Evolutionary conservation across 2,329 filamentous ascomycete genomes (phyloP).

Genomic region (Xylariaceae sp.): DNA sequence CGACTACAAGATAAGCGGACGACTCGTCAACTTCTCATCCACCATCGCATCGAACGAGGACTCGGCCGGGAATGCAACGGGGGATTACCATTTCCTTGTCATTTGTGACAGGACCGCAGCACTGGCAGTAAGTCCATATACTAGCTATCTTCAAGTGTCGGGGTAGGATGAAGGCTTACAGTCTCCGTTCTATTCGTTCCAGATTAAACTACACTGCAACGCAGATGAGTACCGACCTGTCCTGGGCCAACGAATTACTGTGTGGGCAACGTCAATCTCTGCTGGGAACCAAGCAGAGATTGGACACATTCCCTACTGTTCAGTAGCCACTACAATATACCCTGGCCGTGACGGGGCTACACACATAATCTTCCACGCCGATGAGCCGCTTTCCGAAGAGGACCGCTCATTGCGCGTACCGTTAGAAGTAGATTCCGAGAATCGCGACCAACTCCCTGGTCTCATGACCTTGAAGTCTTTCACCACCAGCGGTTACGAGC

Average conservation of each 20-base stretch:
- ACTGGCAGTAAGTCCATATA: conserved; percentile 41
- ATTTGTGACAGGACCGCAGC: conserved; percentile 51
- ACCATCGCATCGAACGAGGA: conserved; percentile 43
- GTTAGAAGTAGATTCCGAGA: conserved; percentile 34
- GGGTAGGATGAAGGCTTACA: too few relatives aligned
- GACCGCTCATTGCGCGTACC: conserved; percentile 40
- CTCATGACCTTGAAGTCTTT: conserved; percentile 55
- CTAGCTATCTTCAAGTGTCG: too few relatives aligned
- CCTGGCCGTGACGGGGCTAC: conserved; percentile 50
- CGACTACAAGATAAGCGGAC: conserved; percentile 47
- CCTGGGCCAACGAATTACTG: conserved; percentile 48
- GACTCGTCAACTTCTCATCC: conserved; percentile 52
- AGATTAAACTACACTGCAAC: conserved; percentile 48
- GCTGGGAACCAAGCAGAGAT: conserved; percentile 34
- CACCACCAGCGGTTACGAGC: conserved; percentile 47
- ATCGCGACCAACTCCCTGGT: conserved; percentile 32
- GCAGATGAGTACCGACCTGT: conserved; percentile 35
- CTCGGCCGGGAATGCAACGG: conserved; percentile 36
- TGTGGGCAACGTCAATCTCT: conserved; percentile 54
- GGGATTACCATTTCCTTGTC: conserved; percentile 46
- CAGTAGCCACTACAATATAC: conserved; percentile 50
- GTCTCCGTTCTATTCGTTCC: not conserved
- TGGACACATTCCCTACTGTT: conserved; percentile 35
- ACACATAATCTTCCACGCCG: conserved; percentile 49
- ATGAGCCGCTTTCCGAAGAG: conserved; percentile 33